Evolutionary conservation across 106 monocot genomes (phyloP).

Genomic region (Cymbidium sinense): DNA sequence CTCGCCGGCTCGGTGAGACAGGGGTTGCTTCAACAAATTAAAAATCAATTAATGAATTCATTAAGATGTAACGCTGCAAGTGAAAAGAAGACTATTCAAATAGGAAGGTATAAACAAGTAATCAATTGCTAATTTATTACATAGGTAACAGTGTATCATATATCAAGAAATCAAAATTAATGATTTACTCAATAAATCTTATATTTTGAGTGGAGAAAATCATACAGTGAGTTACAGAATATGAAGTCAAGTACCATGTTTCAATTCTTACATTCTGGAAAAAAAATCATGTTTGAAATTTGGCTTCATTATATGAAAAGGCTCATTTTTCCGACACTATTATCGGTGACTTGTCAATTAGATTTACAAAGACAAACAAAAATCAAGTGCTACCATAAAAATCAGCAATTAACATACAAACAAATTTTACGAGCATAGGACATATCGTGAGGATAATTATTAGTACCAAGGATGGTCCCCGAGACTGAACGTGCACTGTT

Average conservation of each 20-base stretch:
- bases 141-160: background rate
- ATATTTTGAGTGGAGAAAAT: background rate
- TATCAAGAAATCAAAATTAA: background rate
- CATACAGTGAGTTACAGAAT: background rate
- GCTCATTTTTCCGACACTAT: background rate
- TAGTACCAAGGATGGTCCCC: background rate
- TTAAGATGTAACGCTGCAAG: background rate
- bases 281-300: background rate
- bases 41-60: background rate
- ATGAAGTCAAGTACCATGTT: background rate
- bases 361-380: background rate
- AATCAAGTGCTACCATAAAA: background rate
- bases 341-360: background rate
- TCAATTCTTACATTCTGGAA: background rate
- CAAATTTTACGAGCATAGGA: background rate
- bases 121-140: background rate
- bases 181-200: background rate
- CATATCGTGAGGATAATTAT: background rate
- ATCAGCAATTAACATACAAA: background rate
- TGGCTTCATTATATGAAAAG: background rate
- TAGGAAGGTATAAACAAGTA: background rate
- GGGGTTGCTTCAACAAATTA: slow-evolving; percentile 23
- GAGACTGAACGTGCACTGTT: background rate
- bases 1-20: slow-evolving; percentile 38
- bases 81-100: background rate